phyloP scores from a whole-genome alignment of 805 yeast genomes.

The Pichia membranifaciens region DNA sequence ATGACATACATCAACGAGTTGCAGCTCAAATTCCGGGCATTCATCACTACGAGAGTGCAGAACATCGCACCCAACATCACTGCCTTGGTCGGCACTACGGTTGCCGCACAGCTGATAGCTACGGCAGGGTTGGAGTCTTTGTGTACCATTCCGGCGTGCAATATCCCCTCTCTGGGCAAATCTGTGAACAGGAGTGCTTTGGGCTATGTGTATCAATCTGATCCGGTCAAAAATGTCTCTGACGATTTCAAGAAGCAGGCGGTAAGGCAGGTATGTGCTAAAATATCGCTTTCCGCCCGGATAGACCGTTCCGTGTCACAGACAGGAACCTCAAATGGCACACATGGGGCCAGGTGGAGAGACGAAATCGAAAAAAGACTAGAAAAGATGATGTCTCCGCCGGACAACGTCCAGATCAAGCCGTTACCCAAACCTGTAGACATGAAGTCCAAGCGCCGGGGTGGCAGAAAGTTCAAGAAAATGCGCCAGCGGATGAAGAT shows the following conservation, averaged over 20 bases:
- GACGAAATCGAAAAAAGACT: slow-evolving; percentile 57
- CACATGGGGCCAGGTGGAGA: slow-evolving; percentile 52
- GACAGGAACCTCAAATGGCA: slow-evolving; percentile 29
- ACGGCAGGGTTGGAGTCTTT: slow-evolving; percentile 65
- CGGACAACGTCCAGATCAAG: slow-evolving; percentile 60
- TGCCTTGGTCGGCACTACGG: slow-evolving; percentile 61
- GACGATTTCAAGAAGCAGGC: slow-evolving; percentile 60
- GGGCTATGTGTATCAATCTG: slow-evolving; percentile 63
- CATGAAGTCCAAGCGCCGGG: slow-evolving; percentile 72
- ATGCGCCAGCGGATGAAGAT: slow-evolving; percentile 73
- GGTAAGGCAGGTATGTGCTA: slow-evolving; percentile 72
- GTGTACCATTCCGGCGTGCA: slow-evolving; percentile 73
- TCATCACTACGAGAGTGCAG: slow-evolving; percentile 51
- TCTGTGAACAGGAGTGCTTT: slow-evolving; percentile 32
- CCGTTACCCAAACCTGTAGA: slow-evolving; percentile 73
- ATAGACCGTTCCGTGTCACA: slow-evolving; percentile 41
- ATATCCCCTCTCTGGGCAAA: slow-evolving; percentile 71
- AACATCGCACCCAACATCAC: slow-evolving; percentile 75
- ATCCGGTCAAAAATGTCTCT: slow-evolving; percentile 53
- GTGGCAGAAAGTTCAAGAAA: slow-evolving; percentile 76
- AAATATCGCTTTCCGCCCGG: slow-evolving; percentile 75
- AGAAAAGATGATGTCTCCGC: slow-evolving; percentile 72
- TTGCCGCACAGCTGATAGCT: slow-evolving; percentile 69
- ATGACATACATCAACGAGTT: slow-evolving; percentile 41
- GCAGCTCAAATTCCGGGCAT: slow-evolving; percentile 40